A percentile compares a stretch with the other conserved stretches of the same genome.
These are phyloP conservation scores for Zygotorulaspora sp. DNA, from an alignment of 805 yeast species.

Conservation along the genomic window DNA sequence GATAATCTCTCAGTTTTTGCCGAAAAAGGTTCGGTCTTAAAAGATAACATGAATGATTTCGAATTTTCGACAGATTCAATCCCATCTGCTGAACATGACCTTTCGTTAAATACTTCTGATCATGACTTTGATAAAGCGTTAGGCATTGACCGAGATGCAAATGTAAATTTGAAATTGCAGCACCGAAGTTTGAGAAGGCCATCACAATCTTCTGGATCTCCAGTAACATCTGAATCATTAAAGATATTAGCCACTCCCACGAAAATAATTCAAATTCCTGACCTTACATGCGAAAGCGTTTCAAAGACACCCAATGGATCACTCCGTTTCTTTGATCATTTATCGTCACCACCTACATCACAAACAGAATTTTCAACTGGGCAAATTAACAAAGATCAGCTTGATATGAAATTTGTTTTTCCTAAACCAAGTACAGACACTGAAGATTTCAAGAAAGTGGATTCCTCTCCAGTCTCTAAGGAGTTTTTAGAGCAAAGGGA, in stretches of 20 bases:
- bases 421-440: slow-evolving; percentile 14
- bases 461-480: slow-evolving; percentile 9
- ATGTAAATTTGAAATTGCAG: slow-evolving; percentile 32
- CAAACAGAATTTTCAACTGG: neutral
- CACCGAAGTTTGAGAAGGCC: slow-evolving; percentile 21
- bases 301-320: slow-evolving; percentile 20
- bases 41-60: neutral
- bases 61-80: slow-evolving; percentile 19
- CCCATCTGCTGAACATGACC: slow-evolving; percentile 28
- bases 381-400: slow-evolving; percentile 10
- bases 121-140: slow-evolving; percentile 22
- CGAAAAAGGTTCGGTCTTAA: neutral
- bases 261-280: slow-evolving; percentile 28
- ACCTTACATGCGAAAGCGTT: slow-evolving; percentile 17
- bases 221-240: slow-evolving; percentile 14
- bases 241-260: slow-evolving; percentile 28
- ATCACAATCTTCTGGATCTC: neutral
- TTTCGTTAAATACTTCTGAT: slow-evolving; percentile 23
- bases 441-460: slow-evolving; percentile 20
- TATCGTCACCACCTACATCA: neutral
- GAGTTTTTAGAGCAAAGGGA: slow-evolving; percentile 25
- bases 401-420: slow-evolving; percentile 25
- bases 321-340: slow-evolving; percentile 23
- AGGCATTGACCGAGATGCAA: slow-evolving; percentile 33
- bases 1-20: slow-evolving; percentile 3